These are phyloP conservation scores for Plasmodium adleri DNA, from an alignment of 169 alveolate species.

Conservation along the genomic window DNA sequence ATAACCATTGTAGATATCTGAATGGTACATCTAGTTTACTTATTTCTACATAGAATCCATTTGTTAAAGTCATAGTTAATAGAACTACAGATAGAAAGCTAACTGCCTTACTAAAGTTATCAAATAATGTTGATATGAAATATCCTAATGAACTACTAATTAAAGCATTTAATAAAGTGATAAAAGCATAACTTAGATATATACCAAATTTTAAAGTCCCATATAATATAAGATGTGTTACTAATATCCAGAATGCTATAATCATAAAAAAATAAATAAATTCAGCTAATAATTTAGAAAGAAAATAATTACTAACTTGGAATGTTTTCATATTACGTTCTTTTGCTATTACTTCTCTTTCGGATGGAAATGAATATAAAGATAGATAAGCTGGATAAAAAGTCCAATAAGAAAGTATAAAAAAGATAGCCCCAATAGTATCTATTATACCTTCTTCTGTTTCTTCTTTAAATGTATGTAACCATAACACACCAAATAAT, in stretches of 20 bases:
- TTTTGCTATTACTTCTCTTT: conserved; percentile 74
- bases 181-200: conserved; percentile 31
- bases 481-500: conserved; percentile 61
- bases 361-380: conserved; percentile 78
- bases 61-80: conserved; percentile 59
- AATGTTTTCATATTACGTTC: conserved; percentile 76
- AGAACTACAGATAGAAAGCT: conserved; percentile 58
- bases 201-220: conserved; percentile 43
- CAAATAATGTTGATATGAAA: conserved; percentile 61
- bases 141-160: conserved; percentile 69
- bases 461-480: conserved; percentile 34
- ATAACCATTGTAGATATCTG: conserved; percentile 62
- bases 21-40: conserved; percentile 39
- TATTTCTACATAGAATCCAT: conserved; percentile 58
- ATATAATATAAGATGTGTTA: conserved; percentile 32
- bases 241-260: conserved; percentile 43
- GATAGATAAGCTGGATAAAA: conserved; percentile 73
- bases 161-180: conserved; percentile 29
- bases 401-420: conserved; percentile 71
- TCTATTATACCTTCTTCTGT: conserved; percentile 55
- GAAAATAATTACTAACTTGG: conserved; percentile 70
- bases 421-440: conserved; percentile 64
- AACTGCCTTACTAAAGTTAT: conserved; percentile 54
- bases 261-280: conserved; percentile 47
- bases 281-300: conserved; percentile 64